Evolutionary conservation across 2,329 filamentous ascomycete species (phyloP).

Genomic region (Aspergillus aculeatinus): DNA sequence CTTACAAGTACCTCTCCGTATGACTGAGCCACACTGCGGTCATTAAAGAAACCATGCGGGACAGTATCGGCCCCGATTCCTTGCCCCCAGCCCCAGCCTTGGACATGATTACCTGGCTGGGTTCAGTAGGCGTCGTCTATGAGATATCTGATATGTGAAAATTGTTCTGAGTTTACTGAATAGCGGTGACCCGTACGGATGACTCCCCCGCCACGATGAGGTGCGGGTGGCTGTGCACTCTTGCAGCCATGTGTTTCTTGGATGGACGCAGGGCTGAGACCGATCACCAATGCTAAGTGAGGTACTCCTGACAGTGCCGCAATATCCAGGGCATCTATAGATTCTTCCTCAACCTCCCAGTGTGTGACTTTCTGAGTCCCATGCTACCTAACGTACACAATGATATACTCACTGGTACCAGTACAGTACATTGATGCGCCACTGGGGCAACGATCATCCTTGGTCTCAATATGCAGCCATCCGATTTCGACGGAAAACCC

Average conservation of each 20-base stretch:
- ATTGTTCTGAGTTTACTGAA: background rate
- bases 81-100: background rate
- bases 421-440: background rate
- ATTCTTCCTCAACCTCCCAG: background rate
- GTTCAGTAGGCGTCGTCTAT: too few species aligned
- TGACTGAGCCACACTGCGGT: background rate
- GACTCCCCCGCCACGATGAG: slow-evolving; percentile 1
- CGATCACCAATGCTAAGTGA: background rate
- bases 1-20: background rate
- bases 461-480: background rate
- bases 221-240: slow-evolving; percentile 3
- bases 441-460: background rate
- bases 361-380: background rate
- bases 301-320: background rate
- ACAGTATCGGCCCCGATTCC: background rate
- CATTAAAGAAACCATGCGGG: background rate
- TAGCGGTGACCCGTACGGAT: background rate
- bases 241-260: slow-evolving; percentile 1
- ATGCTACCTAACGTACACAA: background rate
- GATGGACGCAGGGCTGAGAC: background rate
- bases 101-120: too few species aligned
- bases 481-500: background rate
- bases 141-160: background rate
- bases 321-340: background rate
- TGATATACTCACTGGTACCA: background rate